These are phyloP conservation scores for Suillus tomentosus DNA, from an alignment of 768 basidiomycete genomes.

Conservation along the genomic window DNA sequence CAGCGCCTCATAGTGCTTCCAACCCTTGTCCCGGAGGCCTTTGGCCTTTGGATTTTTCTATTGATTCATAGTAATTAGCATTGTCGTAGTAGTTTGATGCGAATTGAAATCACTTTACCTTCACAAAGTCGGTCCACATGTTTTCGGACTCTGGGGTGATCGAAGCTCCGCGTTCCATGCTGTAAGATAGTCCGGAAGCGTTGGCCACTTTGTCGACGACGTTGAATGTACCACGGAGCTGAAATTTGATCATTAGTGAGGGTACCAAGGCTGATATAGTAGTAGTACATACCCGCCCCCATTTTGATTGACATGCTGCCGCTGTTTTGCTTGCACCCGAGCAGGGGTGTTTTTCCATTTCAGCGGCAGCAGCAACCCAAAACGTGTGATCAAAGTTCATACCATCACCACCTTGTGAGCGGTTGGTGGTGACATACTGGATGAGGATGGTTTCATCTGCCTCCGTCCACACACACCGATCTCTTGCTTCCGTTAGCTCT, in stretches of 20 bases:
- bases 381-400: neutral
- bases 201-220: neutral
- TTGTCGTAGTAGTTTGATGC: neutral
- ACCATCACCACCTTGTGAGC: neutral
- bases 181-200: neutral
- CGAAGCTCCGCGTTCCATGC: neutral
- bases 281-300: neutral
- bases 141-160: neutral
- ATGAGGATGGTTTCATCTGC: neutral
- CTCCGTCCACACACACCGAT: neutral
- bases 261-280: constrained; percentile 1
- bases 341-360: neutral
- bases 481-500: neutral
- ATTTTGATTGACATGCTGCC: neutral
- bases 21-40: neutral
- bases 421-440: neutral
- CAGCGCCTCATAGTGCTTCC: neutral
- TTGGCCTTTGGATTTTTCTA: neutral
- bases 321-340: neutral
- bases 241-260: neutral
- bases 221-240: neutral
- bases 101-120: neutral
- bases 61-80: neutral
- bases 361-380: neutral
- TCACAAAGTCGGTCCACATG: neutral